Percentiles rank a stretch among this genome's conserved stretches.
These are phyloP conservation scores for Aureobasidium sp. DNA, from an alignment of 2,329 filamentous ascomycete species.

Conservation along the genomic window DNA sequence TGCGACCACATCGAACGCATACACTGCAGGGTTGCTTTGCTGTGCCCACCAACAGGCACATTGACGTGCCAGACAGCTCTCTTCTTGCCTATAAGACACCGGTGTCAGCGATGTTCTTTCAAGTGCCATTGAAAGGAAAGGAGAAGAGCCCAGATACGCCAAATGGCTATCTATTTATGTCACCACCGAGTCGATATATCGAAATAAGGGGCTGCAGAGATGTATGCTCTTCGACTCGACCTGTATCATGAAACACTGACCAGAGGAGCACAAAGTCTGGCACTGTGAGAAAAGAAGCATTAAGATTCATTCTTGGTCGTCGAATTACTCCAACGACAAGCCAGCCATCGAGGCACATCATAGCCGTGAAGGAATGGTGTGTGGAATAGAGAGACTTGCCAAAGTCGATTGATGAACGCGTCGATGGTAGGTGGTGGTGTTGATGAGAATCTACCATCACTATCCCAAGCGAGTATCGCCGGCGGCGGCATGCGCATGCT, in stretches of 20 bases:
- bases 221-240: neutral
- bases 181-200: neutral
- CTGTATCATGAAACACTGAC: neutral
- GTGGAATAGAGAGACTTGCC: neutral
- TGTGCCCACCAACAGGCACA: neutral
- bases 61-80: neutral
- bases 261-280: neutral
- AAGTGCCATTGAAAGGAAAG: neutral
- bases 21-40: neutral
- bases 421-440: neutral
- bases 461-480: neutral
- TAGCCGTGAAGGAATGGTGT: slow-evolving; percentile 7
- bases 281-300: neutral
- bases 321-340: neutral
- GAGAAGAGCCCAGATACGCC: neutral
- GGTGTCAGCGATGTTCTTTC: neutral
- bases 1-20: neutral
- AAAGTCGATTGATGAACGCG: neutral
- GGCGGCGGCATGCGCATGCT: neutral
- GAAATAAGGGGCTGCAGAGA: neutral
- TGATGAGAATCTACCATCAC: neutral
- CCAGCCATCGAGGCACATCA: slow-evolving; percentile 4
- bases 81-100: neutral
- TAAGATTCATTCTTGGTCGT: neutral
- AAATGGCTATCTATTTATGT: neutral